Base-by-base conservation (phyloP, 805 yeast genomes). In the Candida vartiovaarae region DNA sequence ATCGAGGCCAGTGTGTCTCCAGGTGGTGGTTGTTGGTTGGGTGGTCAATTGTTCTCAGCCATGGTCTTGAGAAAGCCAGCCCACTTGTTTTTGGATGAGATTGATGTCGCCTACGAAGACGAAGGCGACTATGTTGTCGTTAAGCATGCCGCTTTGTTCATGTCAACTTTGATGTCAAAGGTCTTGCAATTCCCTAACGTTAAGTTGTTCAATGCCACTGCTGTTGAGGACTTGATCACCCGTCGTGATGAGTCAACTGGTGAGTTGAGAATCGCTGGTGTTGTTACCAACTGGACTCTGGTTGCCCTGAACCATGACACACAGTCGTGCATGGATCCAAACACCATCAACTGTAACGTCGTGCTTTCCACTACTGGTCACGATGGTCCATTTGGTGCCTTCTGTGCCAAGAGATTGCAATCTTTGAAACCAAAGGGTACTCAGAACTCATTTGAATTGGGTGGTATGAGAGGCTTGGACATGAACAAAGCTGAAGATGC, bases 331-430 rank as follows among this genome's bases (percentile, higher is more conserved):
- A 36, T 36, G 39, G 39, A 36, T 36, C 39, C 39, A 15, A 83
- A 41, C 39, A 41, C 43, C 29, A 41, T 41, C 38, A 41, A 41
- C 39, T 35, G 39, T 31, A 41, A 41, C 28, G 78, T 84, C 44
- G 77, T 83, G 45, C 68, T 84, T 45, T 81, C 88, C 11, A 78
- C 88, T 49, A 77, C 87, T 30, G 91, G 90, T 46, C 90, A 83
- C 59, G 91, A 83, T 60, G 90, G 91, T 56, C 89, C 88, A 41
- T 80, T 82, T 65, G 90, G 90, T 47, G 89, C 90, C 6, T 82
- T 81, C 67, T 74, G 79, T 48, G 88, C 84, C 50, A 83, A 83
- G 71, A 75, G 90, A 64, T 70, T 77, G 79, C 32, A 36, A 25
- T 15, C 39, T 27, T 20, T 36, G 32, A 36, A 32, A 36, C 39